Base-by-base conservation (phyloP, 208 protist species). In the Wallacemonas sp. region DNA sequence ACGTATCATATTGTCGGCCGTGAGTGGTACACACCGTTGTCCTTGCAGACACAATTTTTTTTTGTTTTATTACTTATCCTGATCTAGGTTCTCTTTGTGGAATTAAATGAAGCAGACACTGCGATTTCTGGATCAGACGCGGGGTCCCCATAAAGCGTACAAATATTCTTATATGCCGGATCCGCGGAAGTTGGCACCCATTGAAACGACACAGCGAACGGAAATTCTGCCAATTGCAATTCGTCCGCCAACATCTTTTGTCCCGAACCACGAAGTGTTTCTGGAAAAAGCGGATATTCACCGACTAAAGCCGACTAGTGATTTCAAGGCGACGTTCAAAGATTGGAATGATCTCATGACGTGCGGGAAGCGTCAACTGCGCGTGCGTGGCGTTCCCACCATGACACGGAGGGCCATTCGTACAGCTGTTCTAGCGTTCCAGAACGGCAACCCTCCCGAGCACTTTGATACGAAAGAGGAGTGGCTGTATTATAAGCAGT, bases 271-370 rank as follows among this genome's bases (percentile, higher is more conserved):
- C 59, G 86, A 94, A 45, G 79, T 82, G 0, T 97, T 97, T 80
- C 62, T 97, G n/a, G 86, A 97, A 64, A 90, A 90, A 46, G 67
- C 66, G 6, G 89, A 95, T 49, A 82, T 91, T 49, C 86, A 95
- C 70, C 80, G 89, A 15, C 63, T 91, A 22, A 82, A 81, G 31
- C 86, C 88, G 1, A 94, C 87, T 17, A 93, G 82, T 60, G 91
- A 97, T 58, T 95, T 95, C 63, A 95, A 94, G 63, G 78, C 66
- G 5, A 85, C 88, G 1, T 97, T 97, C 68, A 93, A 91, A 55
- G 88, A 95, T 64, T 97, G 91, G 89, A 91, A 93, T 63, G 88
- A 97, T 65, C 76, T 97, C 26, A 95, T 97, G 87, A 97, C 88
- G 38, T 95, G 88, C 54, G 77, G 75, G 58, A 92, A 90, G 56